Conservation (phyloP, 345 rosid species). For the Fremontodendron californicum region DNA sequence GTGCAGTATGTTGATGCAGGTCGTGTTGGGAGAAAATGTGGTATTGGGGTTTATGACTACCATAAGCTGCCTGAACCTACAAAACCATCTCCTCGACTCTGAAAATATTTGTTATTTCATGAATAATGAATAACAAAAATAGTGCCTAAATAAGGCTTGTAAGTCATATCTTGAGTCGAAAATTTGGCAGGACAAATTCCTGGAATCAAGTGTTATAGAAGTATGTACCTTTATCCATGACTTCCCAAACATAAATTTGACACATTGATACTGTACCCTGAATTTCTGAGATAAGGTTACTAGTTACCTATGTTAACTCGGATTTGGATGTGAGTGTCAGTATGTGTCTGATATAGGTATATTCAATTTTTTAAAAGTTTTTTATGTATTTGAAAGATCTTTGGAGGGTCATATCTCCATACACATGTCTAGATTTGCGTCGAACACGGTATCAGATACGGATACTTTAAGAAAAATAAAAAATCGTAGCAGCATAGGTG, state of each 20-base stretch:
- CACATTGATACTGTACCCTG: not conserved
- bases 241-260: not conserved
- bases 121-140: not conserved
- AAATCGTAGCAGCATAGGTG: too few relatives aligned
- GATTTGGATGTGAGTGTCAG: too few relatives aligned
- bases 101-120: constrained; percentile 8
- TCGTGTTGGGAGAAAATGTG: constrained; percentile 69
- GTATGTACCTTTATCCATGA: not conserved
- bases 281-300: not conserved
- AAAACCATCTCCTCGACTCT: constrained; percentile 49
- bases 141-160: not conserved
- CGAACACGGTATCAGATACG: too few relatives aligned
- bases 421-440: too few relatives aligned
- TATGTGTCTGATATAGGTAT: too few relatives aligned
- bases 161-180: not conserved
- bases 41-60: constrained; percentile 75
- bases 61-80: constrained; percentile 21
- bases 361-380: too few relatives aligned
- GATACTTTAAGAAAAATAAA: too few relatives aligned
- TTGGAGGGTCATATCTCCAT: too few relatives aligned
- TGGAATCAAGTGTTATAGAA: not conserved
- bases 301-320: too few relatives aligned
- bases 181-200: not conserved
- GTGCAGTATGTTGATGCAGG: constrained; percentile 88
- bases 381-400: too few relatives aligned